Conservation (phyloP, 2,329 filamentous ascomycete genomes). For the Fusarium solani-melongenae region DNA sequence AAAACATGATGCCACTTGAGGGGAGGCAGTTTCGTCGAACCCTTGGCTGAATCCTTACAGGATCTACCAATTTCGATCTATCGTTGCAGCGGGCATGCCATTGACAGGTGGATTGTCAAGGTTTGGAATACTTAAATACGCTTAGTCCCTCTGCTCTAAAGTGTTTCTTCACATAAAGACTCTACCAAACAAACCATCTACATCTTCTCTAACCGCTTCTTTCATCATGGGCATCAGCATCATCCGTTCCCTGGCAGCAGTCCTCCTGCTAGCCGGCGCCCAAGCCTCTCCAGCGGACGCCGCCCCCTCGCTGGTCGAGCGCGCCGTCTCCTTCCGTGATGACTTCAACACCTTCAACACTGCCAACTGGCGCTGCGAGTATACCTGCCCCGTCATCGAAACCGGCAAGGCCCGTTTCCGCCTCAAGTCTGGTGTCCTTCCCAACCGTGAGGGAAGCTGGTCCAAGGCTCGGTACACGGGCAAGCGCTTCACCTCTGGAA, state of each 20-base stretch:
- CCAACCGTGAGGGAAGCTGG: constrained; percentile 26
- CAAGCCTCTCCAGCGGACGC: constrained; percentile 2
- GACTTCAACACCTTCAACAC: constrained; percentile 23
- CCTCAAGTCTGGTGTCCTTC: constrained; percentile 4
- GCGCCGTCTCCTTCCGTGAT: constrained; percentile 12
- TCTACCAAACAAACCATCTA: neutral
- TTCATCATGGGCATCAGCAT: neutral
- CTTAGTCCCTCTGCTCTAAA: neutral
- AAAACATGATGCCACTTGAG: neutral
- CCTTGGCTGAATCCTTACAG: neutral
- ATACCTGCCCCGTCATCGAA: constrained; percentile 31
- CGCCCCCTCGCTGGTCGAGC: neutral
- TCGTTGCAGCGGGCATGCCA: neutral
- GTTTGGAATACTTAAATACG: neutral
- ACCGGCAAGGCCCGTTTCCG: constrained; percentile 26
- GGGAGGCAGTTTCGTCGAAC: neutral
- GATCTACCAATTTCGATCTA: constrained; percentile 1
- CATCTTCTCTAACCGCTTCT: neutral
- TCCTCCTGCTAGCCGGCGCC: constrained; percentile 1
- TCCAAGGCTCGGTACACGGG: constrained; percentile 28
- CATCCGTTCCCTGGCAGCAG: neutral
- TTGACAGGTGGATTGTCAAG: neutral
- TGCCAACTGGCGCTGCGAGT: constrained; percentile 22
- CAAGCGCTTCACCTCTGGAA: constrained; percentile 24
- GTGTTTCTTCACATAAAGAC: neutral